Conservation (phyloP, 345 rosid genomes). For the Excoecaria agallocha region DNA sequence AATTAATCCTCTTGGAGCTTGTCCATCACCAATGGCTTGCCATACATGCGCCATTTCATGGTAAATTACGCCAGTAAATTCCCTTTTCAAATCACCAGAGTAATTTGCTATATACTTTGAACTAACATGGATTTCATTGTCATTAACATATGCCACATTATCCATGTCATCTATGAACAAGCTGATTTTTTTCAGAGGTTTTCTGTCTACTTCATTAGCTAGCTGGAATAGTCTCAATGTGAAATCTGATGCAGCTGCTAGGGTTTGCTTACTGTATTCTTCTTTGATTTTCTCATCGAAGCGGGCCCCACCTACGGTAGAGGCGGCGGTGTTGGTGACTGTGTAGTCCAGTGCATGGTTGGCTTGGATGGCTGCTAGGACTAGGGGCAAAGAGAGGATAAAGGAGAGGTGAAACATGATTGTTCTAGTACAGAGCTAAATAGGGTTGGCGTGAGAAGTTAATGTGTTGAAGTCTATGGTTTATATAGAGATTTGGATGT, state of each 20-base stretch:
- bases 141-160: conserved; percentile 22
- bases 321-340: conserved; percentile 30
- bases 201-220: too few relatives aligned
- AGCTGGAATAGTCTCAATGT: too few relatives aligned
- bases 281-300: conserved; percentile 19
- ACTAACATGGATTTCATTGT: conserved; percentile 25
- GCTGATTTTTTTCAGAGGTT: too few relatives aligned
- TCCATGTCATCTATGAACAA: conserved; percentile 28
- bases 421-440: too few relatives aligned
- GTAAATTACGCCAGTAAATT: conserved; percentile 56
- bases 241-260: too few relatives aligned
- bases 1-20: conserved; percentile 41
- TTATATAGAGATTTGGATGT: too few relatives aligned
- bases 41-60: conserved; percentile 66
- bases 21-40: conserved; percentile 66
- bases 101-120: conserved; percentile 21
- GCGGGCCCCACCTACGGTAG: conserved; percentile 17
- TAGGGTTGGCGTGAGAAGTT: too few relatives aligned
- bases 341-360: conserved; percentile 39
- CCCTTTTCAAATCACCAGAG: conserved; percentile 40
- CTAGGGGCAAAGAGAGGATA: conserved; percentile 19
- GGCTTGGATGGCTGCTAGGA: conserved; percentile 21
- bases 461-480: too few relatives aligned
- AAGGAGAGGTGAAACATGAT: too few relatives aligned
- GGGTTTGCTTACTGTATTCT: conserved; percentile 13